Conservation (phyloP, 148 eudicot species). For the Fagopyrum esculentum region DNA sequence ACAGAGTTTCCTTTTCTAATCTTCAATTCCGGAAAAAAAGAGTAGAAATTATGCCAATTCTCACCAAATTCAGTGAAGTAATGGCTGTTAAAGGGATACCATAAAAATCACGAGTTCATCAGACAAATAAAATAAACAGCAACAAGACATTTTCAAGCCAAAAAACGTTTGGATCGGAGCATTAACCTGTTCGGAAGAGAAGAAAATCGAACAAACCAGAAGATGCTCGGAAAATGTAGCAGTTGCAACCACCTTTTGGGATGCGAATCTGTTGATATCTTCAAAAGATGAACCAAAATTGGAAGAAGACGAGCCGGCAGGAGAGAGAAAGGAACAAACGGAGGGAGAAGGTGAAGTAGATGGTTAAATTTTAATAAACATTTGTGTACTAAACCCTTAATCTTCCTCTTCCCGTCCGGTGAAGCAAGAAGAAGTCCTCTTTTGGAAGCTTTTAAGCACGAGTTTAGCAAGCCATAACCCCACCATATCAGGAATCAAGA, state of each 20-base stretch:
- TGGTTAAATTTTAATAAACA: background rate
- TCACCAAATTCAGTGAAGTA: background rate
- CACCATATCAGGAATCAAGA: background rate
- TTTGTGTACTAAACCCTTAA: background rate
- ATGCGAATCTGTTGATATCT: background rate
- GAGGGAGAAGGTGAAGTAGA: background rate
- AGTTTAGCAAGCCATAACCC: background rate
- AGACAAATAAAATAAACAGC: background rate
- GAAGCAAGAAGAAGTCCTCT: background rate
- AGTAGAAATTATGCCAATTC: background rate
- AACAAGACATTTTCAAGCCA: background rate
- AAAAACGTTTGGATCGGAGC: background rate
- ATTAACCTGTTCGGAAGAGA: background rate
- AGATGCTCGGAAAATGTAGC: background rate
- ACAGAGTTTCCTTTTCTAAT: background rate
- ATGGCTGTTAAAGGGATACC: background rate
- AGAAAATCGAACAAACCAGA: background rate
- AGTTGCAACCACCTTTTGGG: background rate
- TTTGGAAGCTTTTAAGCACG: background rate
- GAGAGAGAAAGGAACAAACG: slow-evolving; percentile 11
- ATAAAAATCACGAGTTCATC: background rate
- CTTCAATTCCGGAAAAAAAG: background rate
- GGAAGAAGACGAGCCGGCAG: background rate
- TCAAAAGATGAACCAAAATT: background rate
- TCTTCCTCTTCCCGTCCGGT: background rate